Conservation (phyloP, 352 stramenopile genomes). For the Globisporangium parvum region DNA sequence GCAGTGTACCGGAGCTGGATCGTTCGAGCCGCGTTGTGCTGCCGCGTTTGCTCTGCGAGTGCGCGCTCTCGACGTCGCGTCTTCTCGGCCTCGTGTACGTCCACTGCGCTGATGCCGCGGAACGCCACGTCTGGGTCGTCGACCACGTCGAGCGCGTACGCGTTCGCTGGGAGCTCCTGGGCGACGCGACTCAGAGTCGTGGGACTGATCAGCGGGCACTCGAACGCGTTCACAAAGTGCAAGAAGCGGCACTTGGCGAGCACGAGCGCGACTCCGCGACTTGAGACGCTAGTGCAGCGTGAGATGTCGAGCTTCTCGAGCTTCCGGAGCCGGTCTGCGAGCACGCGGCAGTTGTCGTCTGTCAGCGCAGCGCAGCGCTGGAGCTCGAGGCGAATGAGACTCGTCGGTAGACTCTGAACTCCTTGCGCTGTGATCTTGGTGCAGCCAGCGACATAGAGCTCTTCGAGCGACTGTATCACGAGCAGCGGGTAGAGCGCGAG, state of each 20-base stretch:
- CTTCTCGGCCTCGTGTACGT: constrained; percentile 26
- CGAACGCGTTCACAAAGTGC: constrained; percentile 43
- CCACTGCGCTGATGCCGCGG: constrained; percentile 33
- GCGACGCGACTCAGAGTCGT: constrained; percentile 24
- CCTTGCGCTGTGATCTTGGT: constrained; percentile 24
- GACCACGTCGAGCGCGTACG: constrained; percentile 50
- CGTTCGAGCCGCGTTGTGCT: constrained; percentile 19
- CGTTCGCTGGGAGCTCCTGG: constrained; percentile 10
- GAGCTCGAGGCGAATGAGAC: constrained; percentile 32
- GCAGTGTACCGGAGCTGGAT: constrained; percentile 47
- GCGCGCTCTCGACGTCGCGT: constrained; percentile 30
- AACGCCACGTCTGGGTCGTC: constrained; percentile 33
- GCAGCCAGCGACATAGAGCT: constrained; percentile 41
- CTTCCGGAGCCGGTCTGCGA: constrained; percentile 21
- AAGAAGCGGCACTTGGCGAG: constrained; percentile 35
- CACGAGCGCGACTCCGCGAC: constrained; percentile 19
- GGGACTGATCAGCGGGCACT: constrained; percentile 24
- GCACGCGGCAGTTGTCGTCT: constrained; percentile 20
- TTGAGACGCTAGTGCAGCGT: constrained; percentile 21
- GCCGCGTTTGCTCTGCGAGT: constrained; percentile 12
- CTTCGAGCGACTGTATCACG: constrained; percentile 48
- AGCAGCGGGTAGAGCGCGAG: constrained; percentile 53
- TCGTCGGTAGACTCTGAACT: constrained; percentile 36
- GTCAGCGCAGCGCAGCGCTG: constrained; percentile 19
- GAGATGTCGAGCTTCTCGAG: constrained; percentile 45